Conservation (phyloP, 2,329 filamentous ascomycete species). For the Purpureocillium lavendulum region DNA sequence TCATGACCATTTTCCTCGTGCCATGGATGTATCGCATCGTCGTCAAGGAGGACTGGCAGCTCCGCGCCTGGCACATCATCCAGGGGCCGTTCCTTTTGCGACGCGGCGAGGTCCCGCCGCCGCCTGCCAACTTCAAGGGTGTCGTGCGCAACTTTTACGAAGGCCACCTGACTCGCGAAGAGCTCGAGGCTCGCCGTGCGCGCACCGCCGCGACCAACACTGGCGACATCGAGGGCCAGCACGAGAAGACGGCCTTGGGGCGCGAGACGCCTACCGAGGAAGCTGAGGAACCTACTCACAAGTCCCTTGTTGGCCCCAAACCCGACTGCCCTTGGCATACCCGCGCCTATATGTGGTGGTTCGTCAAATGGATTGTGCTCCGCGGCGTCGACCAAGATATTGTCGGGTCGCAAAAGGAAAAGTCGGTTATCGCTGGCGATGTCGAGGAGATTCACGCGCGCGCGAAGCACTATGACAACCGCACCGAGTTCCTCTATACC, state of each 20-base stretch:
- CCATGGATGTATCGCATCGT: constrained; percentile 52
- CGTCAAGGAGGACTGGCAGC: constrained; percentile 51
- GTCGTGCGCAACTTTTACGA: constrained; percentile 46
- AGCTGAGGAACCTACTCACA: constrained; percentile 19
- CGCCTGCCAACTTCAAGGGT: constrained; percentile 31
- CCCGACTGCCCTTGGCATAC: constrained; percentile 34
- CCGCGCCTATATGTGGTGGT: constrained; percentile 33
- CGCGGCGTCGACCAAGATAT: constrained; percentile 37
- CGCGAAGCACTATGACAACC: constrained; percentile 52
- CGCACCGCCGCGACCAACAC: constrained; percentile 10
- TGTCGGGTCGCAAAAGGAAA: constrained; percentile 24
- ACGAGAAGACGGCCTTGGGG: constrained; percentile 14
- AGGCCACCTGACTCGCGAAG: constrained; percentile 44
- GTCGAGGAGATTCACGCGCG: constrained; percentile 47
- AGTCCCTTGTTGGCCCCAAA: constrained; percentile 27
- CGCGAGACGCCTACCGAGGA: constrained; percentile 4
- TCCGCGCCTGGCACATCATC: constrained; percentile 45
- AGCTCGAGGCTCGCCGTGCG: constrained; percentile 35
- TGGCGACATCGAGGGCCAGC: constrained; percentile 15
- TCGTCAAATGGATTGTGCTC: constrained; percentile 34
- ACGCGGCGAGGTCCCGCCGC: constrained; percentile 28
- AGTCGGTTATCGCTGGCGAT: constrained; percentile 39
- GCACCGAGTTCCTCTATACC: constrained; percentile 51
- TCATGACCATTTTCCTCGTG: constrained; percentile 45
- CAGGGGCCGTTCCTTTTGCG: constrained; percentile 44